A percentile compares a stretch with the other conserved stretches of the same genome.
These are phyloP conservation scores for Chrysoporthe austroafricana DNA, from an alignment of 2,329 filamentous ascomycete genomes.

Conservation along the genomic window DNA sequence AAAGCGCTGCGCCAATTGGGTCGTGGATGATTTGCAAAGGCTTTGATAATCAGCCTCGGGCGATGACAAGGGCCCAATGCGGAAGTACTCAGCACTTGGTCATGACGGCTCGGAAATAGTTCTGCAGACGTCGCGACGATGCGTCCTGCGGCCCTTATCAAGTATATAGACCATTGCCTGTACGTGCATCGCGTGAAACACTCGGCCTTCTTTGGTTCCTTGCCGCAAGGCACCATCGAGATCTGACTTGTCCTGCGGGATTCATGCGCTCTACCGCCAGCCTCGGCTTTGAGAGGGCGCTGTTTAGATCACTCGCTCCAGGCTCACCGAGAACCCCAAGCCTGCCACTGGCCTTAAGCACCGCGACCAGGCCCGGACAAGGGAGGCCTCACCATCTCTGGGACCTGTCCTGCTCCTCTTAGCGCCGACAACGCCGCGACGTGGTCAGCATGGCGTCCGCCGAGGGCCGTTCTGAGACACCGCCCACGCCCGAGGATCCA, in stretches of 20 bases:
- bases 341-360: background rate
- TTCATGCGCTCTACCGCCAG: background rate
- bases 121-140: background rate
- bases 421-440: slow-evolving; percentile 2
- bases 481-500: background rate
- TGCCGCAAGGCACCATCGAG: background rate
- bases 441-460: slow-evolving; percentile 17
- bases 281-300: slow-evolving; percentile 5
- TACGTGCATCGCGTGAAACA: background rate
- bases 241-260: background rate
- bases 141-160: background rate
- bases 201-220: background rate
- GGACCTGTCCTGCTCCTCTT: background rate
- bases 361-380: background rate
- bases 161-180: background rate
- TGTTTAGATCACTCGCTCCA: background rate
- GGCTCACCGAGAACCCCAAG: background rate
- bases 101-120: background rate
- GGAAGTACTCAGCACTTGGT: slow-evolving; percentile 20
- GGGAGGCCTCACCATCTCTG: background rate
- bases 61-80: background rate
- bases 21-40: slow-evolving; percentile 24
- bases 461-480: background rate
- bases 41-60: slow-evolving; percentile 17
- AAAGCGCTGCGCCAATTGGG: slow-evolving; percentile 22